Evolutionary conservation across 1,139 yeast genomes (phyloP), one percentile per base, ranked within the genome.

Genomic region (Nakaseomyces nivariensis): DNA sequence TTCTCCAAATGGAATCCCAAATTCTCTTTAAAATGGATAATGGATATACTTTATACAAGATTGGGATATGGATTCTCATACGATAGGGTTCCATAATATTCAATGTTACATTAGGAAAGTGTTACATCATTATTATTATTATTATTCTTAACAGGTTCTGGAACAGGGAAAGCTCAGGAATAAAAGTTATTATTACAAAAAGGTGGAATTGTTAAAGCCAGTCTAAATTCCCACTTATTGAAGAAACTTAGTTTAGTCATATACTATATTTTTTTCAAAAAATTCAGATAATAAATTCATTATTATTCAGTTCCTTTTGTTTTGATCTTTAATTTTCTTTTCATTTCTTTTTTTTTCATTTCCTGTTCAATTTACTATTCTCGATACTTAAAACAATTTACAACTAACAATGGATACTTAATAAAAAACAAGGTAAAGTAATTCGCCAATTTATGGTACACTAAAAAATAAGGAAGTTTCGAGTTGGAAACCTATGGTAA

Each of bases 321-420:
- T 17, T 17, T 17, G 22, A 17, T 17, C 37, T 10, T 34, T 34
- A n/a, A 10, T 34, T 34, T 10, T 34, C 37, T 34, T 34, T 11
- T n/a, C 11, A 3, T 34, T 34, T 11, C 11, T 34, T 34, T 37
- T 8, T 9, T 37, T 24, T 37, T 37, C 41, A 37, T 37, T 37
- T 37, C 27, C 41, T 24, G 25, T 17, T 17, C 41, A 37, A 37
- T 17, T 37, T 37, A 37, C 41, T 17, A 37, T 37, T 37, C 41
- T 37, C 41, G 13, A 37, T 37, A 37, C 13, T 37, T 37, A 37
- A 37, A 37, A 37, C 41, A 37, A 37, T 37, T 37, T 37, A 37
- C 41, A 37, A 37, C 41, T 37, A 37, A 37, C 41, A 37, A 37
- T 37, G 41, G 41, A 37, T 37, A 37, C 41, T 37, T 37, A 37